A percentile compares a stretch with the other conserved stretches of the same genome.
phyloP scores from a whole-genome alignment of 768 basidiomycete genomes.

The Gloeostereum incarnatum region DNA sequence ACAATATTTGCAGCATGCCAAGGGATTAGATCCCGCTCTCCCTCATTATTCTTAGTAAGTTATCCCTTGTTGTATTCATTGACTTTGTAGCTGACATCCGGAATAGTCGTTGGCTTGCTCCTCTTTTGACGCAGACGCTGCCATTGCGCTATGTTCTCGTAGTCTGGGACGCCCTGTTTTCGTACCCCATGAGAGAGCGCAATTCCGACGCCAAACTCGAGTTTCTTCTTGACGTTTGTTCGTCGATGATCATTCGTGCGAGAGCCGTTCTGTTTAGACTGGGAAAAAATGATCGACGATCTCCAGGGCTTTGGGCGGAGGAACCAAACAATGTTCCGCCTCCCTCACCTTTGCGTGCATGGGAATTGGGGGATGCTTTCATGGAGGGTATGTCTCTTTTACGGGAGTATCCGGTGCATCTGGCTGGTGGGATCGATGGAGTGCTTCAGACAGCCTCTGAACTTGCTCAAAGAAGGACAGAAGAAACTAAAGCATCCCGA shows the following conservation, averaged over 20 bases:
- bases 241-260: constrained; percentile 56
- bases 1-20: constrained; percentile 33
- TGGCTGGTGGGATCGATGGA: constrained; percentile 61
- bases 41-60: constrained; percentile 80
- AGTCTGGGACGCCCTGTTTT: constrained; percentile 68
- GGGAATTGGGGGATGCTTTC: constrained; percentile 56
- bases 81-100: constrained; percentile 2
- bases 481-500: constrained; percentile 22
- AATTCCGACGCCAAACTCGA: constrained; percentile 56
- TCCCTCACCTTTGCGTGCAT: constrained; percentile 33
- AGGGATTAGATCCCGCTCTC: constrained; percentile 59
- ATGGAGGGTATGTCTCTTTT: constrained; percentile 57
- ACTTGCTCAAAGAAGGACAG: constrained; percentile 40
- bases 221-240: constrained; percentile 60
- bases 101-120: constrained; percentile 64
- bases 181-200: constrained; percentile 44
- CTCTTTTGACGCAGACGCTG: constrained; percentile 65
- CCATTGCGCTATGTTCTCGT: constrained; percentile 49
- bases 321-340: constrained; percentile 26
- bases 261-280: constrained; percentile 50
- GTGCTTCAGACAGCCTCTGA: constrained; percentile 62
- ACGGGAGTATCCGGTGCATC: constrained; percentile 53
- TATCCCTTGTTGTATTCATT: constrained; percentile 2
- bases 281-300: constrained; percentile 32
- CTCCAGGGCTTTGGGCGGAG: constrained; percentile 45